Conservation (phyloP, 2,329 filamentous ascomycete genomes). For the Bertia moriformis region DNA sequence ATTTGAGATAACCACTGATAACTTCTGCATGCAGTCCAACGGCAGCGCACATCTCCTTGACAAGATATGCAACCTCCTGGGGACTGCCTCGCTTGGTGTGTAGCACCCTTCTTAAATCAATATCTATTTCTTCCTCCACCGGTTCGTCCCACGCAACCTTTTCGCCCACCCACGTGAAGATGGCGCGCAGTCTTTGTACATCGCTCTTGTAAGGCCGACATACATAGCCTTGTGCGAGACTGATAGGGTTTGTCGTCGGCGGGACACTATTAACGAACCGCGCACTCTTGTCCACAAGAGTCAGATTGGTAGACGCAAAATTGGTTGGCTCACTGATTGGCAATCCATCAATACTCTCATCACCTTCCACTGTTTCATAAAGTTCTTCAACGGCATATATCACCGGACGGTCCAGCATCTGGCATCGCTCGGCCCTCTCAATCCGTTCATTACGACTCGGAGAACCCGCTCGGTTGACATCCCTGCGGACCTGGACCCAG, state of each 20-base stretch:
- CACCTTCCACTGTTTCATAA: slow-evolving; percentile 70
- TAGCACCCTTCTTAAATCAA: slow-evolving; percentile 73
- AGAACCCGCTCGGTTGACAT: slow-evolving; percentile 90
- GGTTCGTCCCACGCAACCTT: slow-evolving; percentile 93
- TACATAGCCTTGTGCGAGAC: slow-evolving; percentile 77
- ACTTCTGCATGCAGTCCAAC: slow-evolving; percentile 80
- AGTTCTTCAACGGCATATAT: slow-evolving; percentile 83
- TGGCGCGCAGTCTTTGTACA: slow-evolving; percentile 79
- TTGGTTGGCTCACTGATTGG: slow-evolving; percentile 72
- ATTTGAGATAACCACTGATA: slow-evolving; percentile 79
- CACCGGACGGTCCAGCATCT: slow-evolving; percentile 84
- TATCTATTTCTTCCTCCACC: slow-evolving; percentile 54
- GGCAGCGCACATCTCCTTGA: slow-evolving; percentile 84
- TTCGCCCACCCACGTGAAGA: slow-evolving; percentile 96
- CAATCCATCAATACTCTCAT: slow-evolving; percentile 74
- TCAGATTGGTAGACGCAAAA: slow-evolving; percentile 59
- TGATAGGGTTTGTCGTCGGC: slow-evolving; percentile 65
- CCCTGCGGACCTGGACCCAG: slow-evolving; percentile 94
- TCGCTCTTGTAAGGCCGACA: slow-evolving; percentile 90
- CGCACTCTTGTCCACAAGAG: slow-evolving; percentile 86
- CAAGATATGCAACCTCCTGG: slow-evolving; percentile 76
- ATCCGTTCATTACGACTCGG: slow-evolving; percentile 74
- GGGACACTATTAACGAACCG: slow-evolving; percentile 77
- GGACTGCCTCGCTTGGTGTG: slow-evolving; percentile 72
- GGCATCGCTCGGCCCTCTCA: slow-evolving; percentile 75